phyloP scores from a whole-genome alignment of 2,329 filamentous ascomycete species.

The Rhinocladiella mackenziei region DNA sequence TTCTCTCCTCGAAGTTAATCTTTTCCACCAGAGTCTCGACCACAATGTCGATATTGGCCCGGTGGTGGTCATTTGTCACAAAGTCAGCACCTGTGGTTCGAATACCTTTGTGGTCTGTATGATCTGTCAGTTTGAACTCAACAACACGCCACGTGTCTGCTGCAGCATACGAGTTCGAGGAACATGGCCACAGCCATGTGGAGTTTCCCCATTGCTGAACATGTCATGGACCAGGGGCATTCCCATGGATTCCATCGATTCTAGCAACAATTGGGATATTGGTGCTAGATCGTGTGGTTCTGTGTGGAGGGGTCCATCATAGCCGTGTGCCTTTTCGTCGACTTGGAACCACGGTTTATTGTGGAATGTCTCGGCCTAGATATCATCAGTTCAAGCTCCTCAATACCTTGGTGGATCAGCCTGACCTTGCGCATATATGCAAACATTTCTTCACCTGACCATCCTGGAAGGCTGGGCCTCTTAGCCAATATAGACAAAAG shows the following conservation, averaged over 20 bases:
- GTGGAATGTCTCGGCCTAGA: constrained; percentile 56
- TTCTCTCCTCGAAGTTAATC: constrained; percentile 43
- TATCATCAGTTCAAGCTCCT: not conserved
- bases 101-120: constrained; percentile 46
- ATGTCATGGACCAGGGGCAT: constrained; percentile 56
- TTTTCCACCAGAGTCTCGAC: constrained; percentile 52
- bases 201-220: constrained; percentile 52
- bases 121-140: constrained; percentile 3
- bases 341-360: constrained; percentile 55
- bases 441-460: constrained; percentile 57
- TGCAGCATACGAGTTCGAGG: constrained; percentile 40
- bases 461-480: constrained; percentile 43
- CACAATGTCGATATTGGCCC: constrained; percentile 48
- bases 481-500: constrained; percentile 32
- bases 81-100: constrained; percentile 55
- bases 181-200: constrained; percentile 55
- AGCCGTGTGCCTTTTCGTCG: constrained; percentile 47
- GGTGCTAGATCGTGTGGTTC: constrained; percentile 58
- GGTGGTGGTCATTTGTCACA: constrained; percentile 41
- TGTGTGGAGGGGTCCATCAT: constrained; percentile 51
- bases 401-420: constrained; percentile 34
- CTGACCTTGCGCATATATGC: constrained; percentile 53
- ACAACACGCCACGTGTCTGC: not conserved
- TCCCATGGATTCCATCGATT: constrained; percentile 54
- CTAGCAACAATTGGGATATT: constrained; percentile 53